Conservation (phyloP, 2,329 filamentous ascomycete species). For the Fusarium succisae region DNA sequence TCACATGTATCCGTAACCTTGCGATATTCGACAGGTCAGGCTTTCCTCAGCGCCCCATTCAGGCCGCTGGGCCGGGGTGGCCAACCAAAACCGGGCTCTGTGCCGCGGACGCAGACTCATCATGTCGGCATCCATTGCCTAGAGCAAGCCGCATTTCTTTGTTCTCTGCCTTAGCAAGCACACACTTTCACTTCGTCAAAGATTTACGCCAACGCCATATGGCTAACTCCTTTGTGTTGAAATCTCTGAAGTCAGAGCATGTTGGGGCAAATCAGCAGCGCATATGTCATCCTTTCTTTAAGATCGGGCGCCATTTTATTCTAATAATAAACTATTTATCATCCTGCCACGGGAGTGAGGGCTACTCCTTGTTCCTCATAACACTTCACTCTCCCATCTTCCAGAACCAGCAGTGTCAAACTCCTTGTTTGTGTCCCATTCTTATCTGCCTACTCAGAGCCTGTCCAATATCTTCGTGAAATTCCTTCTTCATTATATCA, state of each 20-base stretch:
- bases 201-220: conserved; percentile 12
- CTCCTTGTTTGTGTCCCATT: neutral
- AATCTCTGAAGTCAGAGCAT: conserved; percentile 21
- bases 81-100: conserved; percentile 21
- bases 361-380: neutral
- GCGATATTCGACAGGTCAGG: neutral
- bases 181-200: conserved; percentile 23
- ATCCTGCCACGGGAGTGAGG: neutral
- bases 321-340: conserved; percentile 25
- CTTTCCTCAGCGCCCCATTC: conserved; percentile 14
- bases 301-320: conserved; percentile 34
- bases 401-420: neutral
- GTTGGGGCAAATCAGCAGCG: conserved; percentile 8
- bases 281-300: conserved; percentile 29
- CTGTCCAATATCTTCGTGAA: conserved; percentile 6
- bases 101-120: conserved; percentile 14
- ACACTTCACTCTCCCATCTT: neutral
- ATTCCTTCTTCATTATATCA: neutral
- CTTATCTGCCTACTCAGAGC: neutral
- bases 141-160: conserved; percentile 40
- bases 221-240: conserved; percentile 23
- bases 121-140: conserved; percentile 16
- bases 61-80: conserved; percentile 4
- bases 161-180: conserved; percentile 41
- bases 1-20: neutral